Evolutionary conservation across 768 basidiomycete genomes (phyloP).

Genomic region (Serendipita sp.): DNA sequence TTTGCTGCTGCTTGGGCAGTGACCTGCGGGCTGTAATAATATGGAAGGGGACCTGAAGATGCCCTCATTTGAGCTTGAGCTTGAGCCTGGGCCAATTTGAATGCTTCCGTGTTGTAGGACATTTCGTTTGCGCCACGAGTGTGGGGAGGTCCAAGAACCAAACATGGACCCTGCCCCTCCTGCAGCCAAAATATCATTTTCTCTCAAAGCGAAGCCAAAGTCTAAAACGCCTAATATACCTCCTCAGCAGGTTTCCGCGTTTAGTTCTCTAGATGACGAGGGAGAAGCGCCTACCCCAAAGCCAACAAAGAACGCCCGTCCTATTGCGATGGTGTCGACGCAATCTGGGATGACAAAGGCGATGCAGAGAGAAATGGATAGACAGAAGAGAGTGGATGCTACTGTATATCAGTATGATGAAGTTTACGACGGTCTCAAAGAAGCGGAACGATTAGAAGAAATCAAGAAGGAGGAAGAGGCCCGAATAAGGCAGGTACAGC

Average conservation of each 20-base stretch:
- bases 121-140: background rate
- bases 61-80: background rate
- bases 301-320: constrained; percentile 22
- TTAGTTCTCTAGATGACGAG: constrained; percentile 36
- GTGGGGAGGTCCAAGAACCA: background rate
- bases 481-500: constrained; percentile 58
- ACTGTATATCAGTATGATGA: constrained; percentile 92
- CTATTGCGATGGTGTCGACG: constrained; percentile 38
- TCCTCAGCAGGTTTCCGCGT: constrained; percentile 32
- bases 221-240: constrained; percentile 37
- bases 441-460: constrained; percentile 59
- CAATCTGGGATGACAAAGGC: constrained; percentile 42
- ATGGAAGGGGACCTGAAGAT: background rate
- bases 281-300: constrained; percentile 26
- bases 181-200: constrained; percentile 79
- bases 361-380: constrained; percentile 58
- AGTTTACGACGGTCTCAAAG: constrained; percentile 91
- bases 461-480: constrained; percentile 59
- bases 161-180: background rate
- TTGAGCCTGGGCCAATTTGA: background rate
- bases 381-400: constrained; percentile 60
- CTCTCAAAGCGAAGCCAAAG: constrained; percentile 36
- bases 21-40: background rate
- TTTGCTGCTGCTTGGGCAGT: background rate
- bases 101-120: background rate